A percentile compares a stretch with the other conserved stretches of the same genome.
phyloP scores from a whole-genome alignment of 1,139 yeast species.

The Yamadazyma diospyri region DNA sequence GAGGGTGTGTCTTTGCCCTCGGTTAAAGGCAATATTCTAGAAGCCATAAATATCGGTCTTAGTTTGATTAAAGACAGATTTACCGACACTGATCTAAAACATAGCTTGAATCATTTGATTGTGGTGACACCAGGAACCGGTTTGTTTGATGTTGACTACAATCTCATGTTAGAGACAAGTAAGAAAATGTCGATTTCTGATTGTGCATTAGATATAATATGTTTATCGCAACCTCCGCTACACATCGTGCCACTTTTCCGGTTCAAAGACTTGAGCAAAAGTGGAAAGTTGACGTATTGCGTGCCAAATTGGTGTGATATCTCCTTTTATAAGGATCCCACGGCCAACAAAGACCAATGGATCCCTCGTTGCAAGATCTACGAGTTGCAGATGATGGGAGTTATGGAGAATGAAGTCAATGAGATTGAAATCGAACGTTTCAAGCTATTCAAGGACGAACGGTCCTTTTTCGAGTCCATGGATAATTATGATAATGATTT shows the following conservation, averaged over 20 bases:
- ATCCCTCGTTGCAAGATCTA: slow-evolving; percentile 90
- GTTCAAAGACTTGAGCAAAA: slow-evolving; percentile 37
- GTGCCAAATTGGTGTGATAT: slow-evolving; percentile 95
- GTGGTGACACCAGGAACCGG: slow-evolving; percentile 93
- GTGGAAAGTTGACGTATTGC: slow-evolving; percentile 61
- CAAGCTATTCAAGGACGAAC: slow-evolving; percentile 22
- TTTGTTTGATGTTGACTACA: slow-evolving; percentile 84
- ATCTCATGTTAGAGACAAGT: slow-evolving; percentile 70
- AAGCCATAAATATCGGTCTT: slow-evolving; percentile 82
- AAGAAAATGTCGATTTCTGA: slow-evolving; percentile 74
- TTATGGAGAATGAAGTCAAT: slow-evolving; percentile 83
- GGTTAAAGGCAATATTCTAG: slow-evolving; percentile 83
- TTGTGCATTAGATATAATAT: slow-evolving; percentile 81
- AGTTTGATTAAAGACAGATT: slow-evolving; percentile 78
- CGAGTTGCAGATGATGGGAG: slow-evolving; percentile 97
- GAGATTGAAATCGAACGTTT: slow-evolving; percentile 61
- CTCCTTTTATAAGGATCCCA: slow-evolving; percentile 70
- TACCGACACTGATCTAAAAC: slow-evolving; percentile 79
- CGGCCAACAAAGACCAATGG: slow-evolving; percentile 62
- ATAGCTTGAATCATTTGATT: slow-evolving; percentile 82
- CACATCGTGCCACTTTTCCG: slow-evolving; percentile 90
- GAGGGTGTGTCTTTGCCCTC: slow-evolving; percentile 74
- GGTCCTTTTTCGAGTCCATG: slow-evolving; percentile 50
- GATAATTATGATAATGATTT: slow-evolving; percentile 55
- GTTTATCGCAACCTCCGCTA: slow-evolving; percentile 86